A percentile compares a stretch with the other conserved stretches of the same genome.
Evolutionary conservation across 2,329 filamentous ascomycete species (phyloP).

Genomic region (Onygenales sp.): DNA sequence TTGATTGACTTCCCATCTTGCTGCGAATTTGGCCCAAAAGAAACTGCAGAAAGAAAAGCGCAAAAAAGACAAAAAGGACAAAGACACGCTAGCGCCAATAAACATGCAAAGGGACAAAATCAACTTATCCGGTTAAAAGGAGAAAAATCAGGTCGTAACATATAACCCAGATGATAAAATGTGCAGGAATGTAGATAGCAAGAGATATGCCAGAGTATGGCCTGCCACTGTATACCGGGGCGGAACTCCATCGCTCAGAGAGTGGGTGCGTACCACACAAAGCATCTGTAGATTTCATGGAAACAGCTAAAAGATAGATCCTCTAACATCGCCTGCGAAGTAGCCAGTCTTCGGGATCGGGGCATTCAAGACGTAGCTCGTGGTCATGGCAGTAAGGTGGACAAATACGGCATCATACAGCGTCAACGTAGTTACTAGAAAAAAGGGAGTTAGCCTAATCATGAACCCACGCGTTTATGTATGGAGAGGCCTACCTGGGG

Average conservation of each 20-base stretch:
- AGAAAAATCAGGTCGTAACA: background rate
- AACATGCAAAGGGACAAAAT: too few species aligned
- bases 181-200: background rate
- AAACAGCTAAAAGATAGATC: background rate
- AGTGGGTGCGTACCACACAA: too few species aligned
- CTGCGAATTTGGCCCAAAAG: too few species aligned
- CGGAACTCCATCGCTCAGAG: too few species aligned
- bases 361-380: background rate
- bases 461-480: background rate
- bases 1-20: too few species aligned
- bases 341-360: background rate
- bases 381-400: background rate
- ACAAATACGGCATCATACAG: conserved; percentile 16
- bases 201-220: background rate
- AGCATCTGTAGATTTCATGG: background rate
- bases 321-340: background rate
- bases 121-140: too few species aligned
- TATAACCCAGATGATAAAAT: background rate
- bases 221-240: too few species aligned
- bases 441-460: conserved; percentile 8
- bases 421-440: conserved; percentile 26
- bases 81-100: too few species aligned
- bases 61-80: too few species aligned
- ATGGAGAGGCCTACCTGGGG: conserved; percentile 52
- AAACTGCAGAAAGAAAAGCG: too few species aligned